phyloP scores from a whole-genome alignment of 768 basidiomycete genomes.

The Nidularia sp. region DNA sequence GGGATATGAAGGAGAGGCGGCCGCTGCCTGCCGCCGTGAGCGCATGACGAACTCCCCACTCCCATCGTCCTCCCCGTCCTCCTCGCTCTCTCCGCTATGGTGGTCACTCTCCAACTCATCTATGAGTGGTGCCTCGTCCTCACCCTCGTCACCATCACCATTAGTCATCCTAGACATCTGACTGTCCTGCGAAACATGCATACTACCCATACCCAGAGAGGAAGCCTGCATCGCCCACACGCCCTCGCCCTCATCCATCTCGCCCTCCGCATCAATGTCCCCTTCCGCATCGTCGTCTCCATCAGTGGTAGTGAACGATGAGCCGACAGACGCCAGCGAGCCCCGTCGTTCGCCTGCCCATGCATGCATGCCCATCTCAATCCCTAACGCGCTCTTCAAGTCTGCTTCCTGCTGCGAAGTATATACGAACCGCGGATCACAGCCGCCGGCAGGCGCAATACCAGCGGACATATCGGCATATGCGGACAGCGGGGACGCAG shows the following conservation, averaged over 20 bases:
- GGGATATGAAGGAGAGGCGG: conserved; percentile 4
- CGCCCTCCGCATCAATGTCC: conserved; percentile 23
- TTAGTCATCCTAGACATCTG: neutral
- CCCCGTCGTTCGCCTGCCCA: conserved; percentile 7
- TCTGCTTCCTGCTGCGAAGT: conserved; percentile 2
- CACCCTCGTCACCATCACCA: conserved; percentile 17
- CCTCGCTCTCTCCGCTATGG: conserved; percentile 10
- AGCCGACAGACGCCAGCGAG: neutral
- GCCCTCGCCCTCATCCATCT: conserved; percentile 10
- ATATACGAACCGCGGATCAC: conserved; percentile 8
- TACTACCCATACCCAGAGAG: conserved; percentile 2
- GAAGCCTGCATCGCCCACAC: conserved; percentile 8
- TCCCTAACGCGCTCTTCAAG: conserved; percentile 1
- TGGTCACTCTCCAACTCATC: conserved; percentile 10
- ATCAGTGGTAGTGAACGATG: conserved; percentile 1
- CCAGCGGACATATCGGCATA: conserved; percentile 9
- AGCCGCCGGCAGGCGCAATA: conserved; percentile 1
- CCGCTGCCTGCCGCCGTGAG: conserved; percentile 8
- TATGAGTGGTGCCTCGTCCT: conserved; percentile 9
- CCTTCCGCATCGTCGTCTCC: conserved; percentile 13
- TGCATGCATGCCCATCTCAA: conserved; percentile 13
- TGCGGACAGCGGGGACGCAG: conserved; percentile 13
- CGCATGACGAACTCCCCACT: conserved; percentile 24
- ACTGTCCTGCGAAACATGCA: conserved; percentile 3
- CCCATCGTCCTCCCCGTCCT: conserved; percentile 24